phyloP scores from a whole-genome alignment of 768 basidiomycete species.

The Trametes villosa region DNA sequence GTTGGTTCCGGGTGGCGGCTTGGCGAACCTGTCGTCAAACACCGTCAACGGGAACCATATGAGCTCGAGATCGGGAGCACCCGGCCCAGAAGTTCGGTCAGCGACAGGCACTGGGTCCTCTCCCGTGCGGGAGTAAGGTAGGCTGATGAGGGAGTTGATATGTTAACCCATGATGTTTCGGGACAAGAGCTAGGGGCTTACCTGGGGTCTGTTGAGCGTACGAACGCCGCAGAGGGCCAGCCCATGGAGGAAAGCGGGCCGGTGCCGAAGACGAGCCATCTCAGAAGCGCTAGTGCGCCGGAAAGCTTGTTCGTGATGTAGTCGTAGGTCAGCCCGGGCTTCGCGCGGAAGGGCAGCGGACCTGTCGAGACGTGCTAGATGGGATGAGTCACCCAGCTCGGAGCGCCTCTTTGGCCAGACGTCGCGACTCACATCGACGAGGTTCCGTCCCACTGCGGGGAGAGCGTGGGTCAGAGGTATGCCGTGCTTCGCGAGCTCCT shows the following conservation, averaged over 20 bases:
- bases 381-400: constrained; percentile 40
- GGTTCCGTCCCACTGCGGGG: constrained; percentile 62
- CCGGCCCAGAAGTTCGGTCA: constrained; percentile 1
- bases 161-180: too few species aligned
- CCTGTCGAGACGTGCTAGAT: constrained; percentile 55
- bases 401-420: neutral
- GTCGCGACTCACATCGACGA: constrained; percentile 48
- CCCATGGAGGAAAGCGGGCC: constrained; percentile 2
- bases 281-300: constrained; percentile 1
- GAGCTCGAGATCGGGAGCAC: neutral
- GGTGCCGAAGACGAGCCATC: constrained; percentile 1
- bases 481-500: constrained; percentile 49
- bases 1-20: neutral
- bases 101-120: neutral
- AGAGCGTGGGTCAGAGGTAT: constrained; percentile 50
- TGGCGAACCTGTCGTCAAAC: neutral
- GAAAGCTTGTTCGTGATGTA: constrained; percentile 47
- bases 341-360: constrained; percentile 46
- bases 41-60: neutral
- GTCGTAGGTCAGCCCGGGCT: constrained; percentile 57
- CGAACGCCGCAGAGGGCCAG: neutral
- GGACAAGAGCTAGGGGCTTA: too few species aligned
- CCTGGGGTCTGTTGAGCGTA: constrained; percentile 6
- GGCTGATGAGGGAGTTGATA: too few species aligned
- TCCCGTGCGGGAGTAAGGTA: neutral